Base-by-base conservation (phyloP, 805 yeast species). In the Cyberlindnera nakhonratchasimensis region DNA sequence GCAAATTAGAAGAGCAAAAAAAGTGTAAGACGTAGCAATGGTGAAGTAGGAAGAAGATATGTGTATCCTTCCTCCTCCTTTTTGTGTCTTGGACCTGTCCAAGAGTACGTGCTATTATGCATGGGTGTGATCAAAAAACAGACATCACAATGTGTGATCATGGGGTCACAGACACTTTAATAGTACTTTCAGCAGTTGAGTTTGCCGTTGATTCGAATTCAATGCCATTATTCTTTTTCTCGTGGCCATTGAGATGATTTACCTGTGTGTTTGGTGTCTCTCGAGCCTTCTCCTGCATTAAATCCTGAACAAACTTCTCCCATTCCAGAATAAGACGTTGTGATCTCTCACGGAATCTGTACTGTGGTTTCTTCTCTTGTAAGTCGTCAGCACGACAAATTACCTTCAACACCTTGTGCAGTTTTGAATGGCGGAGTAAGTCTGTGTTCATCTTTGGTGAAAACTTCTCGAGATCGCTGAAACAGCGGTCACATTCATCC, bases 341-440 rank as follows among this genome's bases (percentile, higher is more conserved):
- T 44, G 74, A 69, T 47, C 72, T 61, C 40, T 67, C 70, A 45
- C 73, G 77, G 43, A 75, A 63, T 44, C 68, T 63, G 55, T 65
- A 70, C 67, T 12, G 69, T 64, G 45, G 69, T 65, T 45, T 64
- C 70, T 47, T 20, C 19, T 18, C 28, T 21, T 31, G 18, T 21
- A 73, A 61, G 26, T 60, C 61, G 21, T 61, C 62, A 45, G 66
- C 64, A 43, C 65, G 66, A 38, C 66, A 45, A 17, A 75, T 72
- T 42, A 76, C 75, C 53, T 70, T 72, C 45, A 75, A 54, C 1
- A 75, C 79, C 54, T 75, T 75, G 52, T 75, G 79, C 39, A 75
- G 61, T 50, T 74, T 75, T 13, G 79, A 72, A 18, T 58, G 57
- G 37, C 61, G 63, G 44, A 75, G 61, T 17, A 74, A 53, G 13